Evolutionary conservation across 2,329 filamentous ascomycete genomes (phyloP), one percentile per base, ranked within the genome.

Genomic region (Xylaria multiplex): DNA sequence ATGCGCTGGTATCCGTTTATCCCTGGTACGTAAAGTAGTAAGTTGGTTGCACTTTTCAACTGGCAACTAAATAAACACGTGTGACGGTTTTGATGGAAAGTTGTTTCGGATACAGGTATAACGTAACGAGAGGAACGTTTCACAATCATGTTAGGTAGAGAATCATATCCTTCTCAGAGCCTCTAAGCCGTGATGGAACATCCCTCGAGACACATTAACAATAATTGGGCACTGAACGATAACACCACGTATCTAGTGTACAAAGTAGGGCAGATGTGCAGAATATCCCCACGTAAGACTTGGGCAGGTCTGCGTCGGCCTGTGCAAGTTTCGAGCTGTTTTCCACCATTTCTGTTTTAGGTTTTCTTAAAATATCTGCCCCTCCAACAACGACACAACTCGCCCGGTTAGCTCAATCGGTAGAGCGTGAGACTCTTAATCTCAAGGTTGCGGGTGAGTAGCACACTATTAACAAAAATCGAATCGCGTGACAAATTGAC

Each of bases 371-470:
- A 43, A 30, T 35, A 6, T 2, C 6, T 6, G 3, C 4, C 37
- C n/a, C 19, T 46, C 6, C 45, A 22, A 48, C 45, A 24, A 24
- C 48, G 58, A 46, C 37, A 37, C 46, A 24, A 16, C n/a, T 30
- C 27, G 83, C 83, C 83, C 80, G 83, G 83, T 82, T 88, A 88
- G 86, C 86, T 88, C 86, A 88, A 88, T 88, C 85, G 85, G 85
- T 89, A 90, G 87, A 90, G 87, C 87, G 87, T 89, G 84, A 88
- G 87, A 89, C 88, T 90, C 88, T 83, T 82, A 82, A 84, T 86
- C 72, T 75, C 73, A 76, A 75, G 74, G 74, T 73, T 75, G 74
- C 72, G 73, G 74, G 74, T 76, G 35, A 60, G 65, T 63, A 22
- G 42, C 50, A 57, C 42, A 45, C 42, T 40, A 40, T 40, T 3